Percentiles rank a stretch among this genome's conserved stretches.
These are phyloP conservation scores for Podaxis mareebaensis DNA, from an alignment of 768 basidiomycete genomes.

Conservation along the genomic window DNA sequence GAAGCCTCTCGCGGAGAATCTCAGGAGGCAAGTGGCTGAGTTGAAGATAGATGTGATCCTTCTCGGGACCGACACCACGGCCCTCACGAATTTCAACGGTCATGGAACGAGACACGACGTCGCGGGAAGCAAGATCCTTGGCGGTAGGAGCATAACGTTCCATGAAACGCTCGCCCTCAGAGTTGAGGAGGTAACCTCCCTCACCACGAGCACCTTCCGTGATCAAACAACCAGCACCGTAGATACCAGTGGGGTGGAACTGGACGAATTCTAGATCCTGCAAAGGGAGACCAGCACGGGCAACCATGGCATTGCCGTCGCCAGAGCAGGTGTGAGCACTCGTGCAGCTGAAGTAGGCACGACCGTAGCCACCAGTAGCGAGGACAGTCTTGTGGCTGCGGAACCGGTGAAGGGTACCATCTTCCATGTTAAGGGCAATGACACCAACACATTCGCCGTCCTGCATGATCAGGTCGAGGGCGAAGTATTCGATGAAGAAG, in stretches of 20 bases:
- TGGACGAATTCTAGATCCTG: conserved; percentile 99
- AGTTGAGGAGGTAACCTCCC: conserved; percentile 97
- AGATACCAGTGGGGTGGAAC: conserved; percentile 99
- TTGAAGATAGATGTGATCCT: conserved; percentile 96
- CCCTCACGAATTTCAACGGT: conserved; percentile 98
- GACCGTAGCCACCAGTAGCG: conserved; percentile 97
- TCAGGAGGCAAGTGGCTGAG: conserved; percentile 96
- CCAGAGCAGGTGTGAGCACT: conserved; percentile 99
- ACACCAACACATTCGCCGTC: conserved; percentile 99
- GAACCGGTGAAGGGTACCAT: conserved; percentile 98
- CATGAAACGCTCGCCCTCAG: conserved; percentile 99
- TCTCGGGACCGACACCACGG: conserved; percentile 97
- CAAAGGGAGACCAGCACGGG: conserved; percentile 91
- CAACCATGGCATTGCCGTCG: conserved; percentile 99
- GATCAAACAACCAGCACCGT: conserved; percentile 98
- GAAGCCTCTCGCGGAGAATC: conserved; percentile 92
- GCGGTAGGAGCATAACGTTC: conserved; percentile 99
- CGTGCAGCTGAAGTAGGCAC: conserved; percentile 97
- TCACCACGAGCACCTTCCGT: conserved; percentile 99
- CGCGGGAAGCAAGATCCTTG: conserved; percentile 98
- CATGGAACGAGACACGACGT: conserved; percentile 99
- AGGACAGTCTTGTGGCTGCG: conserved; percentile 97
- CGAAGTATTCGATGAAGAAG: conserved; percentile 99
- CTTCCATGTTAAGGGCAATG: conserved; percentile 99
- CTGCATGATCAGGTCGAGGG: conserved; percentile 98